Base-by-base conservation (phyloP, 2,329 filamentous ascomycete genomes). In the Aspergillus spinulosporus region DNA sequence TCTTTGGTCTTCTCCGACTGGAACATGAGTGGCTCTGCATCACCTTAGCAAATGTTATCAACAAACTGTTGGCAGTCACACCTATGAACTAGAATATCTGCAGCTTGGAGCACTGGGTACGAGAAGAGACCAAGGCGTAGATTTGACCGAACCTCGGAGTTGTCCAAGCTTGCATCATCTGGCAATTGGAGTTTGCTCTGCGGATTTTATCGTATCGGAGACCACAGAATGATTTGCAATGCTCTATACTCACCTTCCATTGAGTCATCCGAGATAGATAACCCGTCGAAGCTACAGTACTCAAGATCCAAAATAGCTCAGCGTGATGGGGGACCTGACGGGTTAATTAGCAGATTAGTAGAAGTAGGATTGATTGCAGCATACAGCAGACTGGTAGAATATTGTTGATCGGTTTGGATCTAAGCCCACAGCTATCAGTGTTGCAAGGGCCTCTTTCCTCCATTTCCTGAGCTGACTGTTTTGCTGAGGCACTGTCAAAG, bases 211-310 rank as follows among this genome's bases (percentile, higher is more conserved):
- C 21, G 21, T 21, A 21, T 21, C 21, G 31, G 26, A 32, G 34
- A 32, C 5, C 15, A 31, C 34, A 54, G 4, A 36, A n/a, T 37
- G 21, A 21, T 21, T 21, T 21, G 21, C 21, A 21, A 21, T 21
- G 21, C 32, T 9, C 14, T 21, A 48, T 15, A 58, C 68, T 62
- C 68, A 90, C 91, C 86, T 99, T 99, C 92, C 94, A 99, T 74
- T 97, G 94, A 29, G 94, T 97, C 94, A 99, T 99, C 14, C 94
- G 83, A 7, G 88, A 88, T n/a, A 99, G 78, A 74, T 96, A 96
- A 39, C 94, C 94, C 74, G 94, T 92, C 3, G 90, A 93, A 26
- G 94, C 90, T 51, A 89, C 89, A 63, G 92, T 97, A 69, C 90
- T 93, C 59, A 99, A 77, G 68, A 97, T 92, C 94, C 94, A 99